Evolutionary conservation across 2,329 filamentous ascomycete genomes (phyloP).

Genomic region (Trichoderma polysporum): DNA sequence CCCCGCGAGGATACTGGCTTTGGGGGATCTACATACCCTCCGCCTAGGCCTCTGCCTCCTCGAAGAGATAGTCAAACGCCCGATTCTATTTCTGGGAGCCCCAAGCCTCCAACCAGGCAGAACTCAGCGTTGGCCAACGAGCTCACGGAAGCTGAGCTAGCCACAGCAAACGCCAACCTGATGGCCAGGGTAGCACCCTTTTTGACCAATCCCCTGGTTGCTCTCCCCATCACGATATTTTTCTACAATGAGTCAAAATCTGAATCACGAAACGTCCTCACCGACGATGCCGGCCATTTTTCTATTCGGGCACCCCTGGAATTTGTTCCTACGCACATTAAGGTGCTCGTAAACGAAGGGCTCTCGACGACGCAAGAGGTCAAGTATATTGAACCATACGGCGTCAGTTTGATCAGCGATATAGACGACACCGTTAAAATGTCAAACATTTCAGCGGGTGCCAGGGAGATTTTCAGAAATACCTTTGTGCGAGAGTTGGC

Average conservation of each 20-base stretch:
- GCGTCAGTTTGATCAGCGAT: slow-evolving; percentile 92
- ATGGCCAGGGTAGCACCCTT: slow-evolving; percentile 88
- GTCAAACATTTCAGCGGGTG: slow-evolving; percentile 83
- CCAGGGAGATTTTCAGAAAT: slow-evolving; percentile 93
- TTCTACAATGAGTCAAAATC: slow-evolving; percentile 88
- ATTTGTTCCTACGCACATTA: slow-evolving; percentile 86
- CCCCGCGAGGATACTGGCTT: slow-evolving; percentile 49
- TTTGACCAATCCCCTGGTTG: slow-evolving; percentile 76
- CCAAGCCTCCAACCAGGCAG: slow-evolving; percentile 41
- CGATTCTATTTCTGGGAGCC: slow-evolving; percentile 45
- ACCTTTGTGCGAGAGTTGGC: slow-evolving; percentile 85
- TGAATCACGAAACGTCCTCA: slow-evolving; percentile 79
- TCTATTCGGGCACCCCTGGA: slow-evolving; percentile 74
- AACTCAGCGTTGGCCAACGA: slow-evolving; percentile 46
- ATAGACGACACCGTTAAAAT: slow-evolving; percentile 98
- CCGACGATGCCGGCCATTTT: slow-evolving; percentile 89
- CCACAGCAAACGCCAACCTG: slow-evolving; percentile 78
- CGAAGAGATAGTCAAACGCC: slow-evolving; percentile 29
- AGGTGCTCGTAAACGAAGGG: slow-evolving; percentile 81
- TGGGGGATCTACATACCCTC: slow-evolving; percentile 7
- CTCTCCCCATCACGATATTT: slow-evolving; percentile 82
- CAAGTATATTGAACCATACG: slow-evolving; percentile 70
- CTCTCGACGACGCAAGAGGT: slow-evolving; percentile 80
- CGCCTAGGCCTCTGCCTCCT: neutral
- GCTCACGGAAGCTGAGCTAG: slow-evolving; percentile 73